A percentile compares a stretch with the other conserved stretches of the same genome.
Conservation (phyloP, 768 basidiomycete species). For the Tephrocybe sp. region DNA sequence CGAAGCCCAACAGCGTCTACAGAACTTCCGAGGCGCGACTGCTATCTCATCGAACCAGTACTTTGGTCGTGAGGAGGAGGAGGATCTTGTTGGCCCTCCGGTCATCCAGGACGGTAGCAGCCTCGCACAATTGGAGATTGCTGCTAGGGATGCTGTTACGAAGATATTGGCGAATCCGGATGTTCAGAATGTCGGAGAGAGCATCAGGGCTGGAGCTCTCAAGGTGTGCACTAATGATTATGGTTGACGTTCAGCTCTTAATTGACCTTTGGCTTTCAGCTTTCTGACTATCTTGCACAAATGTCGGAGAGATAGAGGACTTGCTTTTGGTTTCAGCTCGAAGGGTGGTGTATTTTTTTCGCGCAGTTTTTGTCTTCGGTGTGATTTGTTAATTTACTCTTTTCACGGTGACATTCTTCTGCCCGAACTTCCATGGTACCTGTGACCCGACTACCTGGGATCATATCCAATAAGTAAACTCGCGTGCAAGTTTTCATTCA, state of each 20-base stretch:
- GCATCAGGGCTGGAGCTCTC: constrained; percentile 72
- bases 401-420: no score
- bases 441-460: no score
- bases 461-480: no score
- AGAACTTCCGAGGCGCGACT: constrained; percentile 86
- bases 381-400: no score
- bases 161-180: constrained; percentile 82
- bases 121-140: constrained; percentile 52
- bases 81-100: constrained; percentile 43
- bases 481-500: no score
- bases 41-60: constrained; percentile 95
- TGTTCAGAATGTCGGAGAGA: constrained; percentile 82
- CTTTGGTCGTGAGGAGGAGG: constrained; percentile 89
- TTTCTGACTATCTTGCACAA: constrained; percentile 68
- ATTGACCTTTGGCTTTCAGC: constrained; percentile 26
- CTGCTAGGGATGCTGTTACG: constrained; percentile 73
- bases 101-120: constrained; percentile 46
- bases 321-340: no score
- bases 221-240: constrained; percentile 50
- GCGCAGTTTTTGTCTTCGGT: no score
- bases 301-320: constrained; percentile 61
- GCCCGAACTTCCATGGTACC: no score
- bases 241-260: neutral
- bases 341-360: no score
- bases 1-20: constrained; percentile 81